Evolutionary conservation across 2,329 filamentous ascomycete species (phyloP).

Genomic region (Tolypocladium tundrense): DNA sequence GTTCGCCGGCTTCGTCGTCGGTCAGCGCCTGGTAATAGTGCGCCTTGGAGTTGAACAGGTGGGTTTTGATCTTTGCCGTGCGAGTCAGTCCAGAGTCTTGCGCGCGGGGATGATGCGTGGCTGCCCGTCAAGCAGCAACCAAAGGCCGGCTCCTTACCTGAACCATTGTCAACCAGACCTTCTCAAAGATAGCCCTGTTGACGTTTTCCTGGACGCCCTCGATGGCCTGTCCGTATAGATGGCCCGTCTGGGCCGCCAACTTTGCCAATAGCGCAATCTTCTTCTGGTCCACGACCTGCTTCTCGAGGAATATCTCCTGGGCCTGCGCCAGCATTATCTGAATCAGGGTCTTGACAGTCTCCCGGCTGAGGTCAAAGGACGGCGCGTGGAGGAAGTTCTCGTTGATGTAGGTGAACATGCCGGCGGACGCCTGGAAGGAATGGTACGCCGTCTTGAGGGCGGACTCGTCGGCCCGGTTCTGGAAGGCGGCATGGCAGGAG

Average conservation of each 20-base stretch:
- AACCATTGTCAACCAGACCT: conserved; percentile 77
- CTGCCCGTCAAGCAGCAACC: not conserved
- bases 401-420: conserved; percentile 99
- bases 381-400: conserved; percentile 98
- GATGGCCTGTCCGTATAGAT: conserved; percentile 75
- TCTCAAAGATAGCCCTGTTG: conserved; percentile 83
- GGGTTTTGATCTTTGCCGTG: conserved; percentile 57
- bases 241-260: conserved; percentile 80
- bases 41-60: conserved; percentile 72
- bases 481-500: conserved; percentile 87
- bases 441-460: conserved; percentile 96
- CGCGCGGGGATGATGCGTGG: not conserved
- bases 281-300: conserved; percentile 86
- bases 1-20: conserved; percentile 79
- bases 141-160: conserved; percentile 43
- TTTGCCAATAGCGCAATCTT: conserved; percentile 89
- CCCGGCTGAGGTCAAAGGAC: conserved; percentile 87
- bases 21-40: conserved; percentile 91
- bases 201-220: conserved; percentile 93
- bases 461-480: conserved; percentile 83
- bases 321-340: conserved; percentile 88
- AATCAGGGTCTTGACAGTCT: conserved; percentile 93
- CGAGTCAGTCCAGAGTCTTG: not conserved
- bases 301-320: conserved; percentile 95
- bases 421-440: conserved; percentile 93